These are phyloP conservation scores for Alliaria petiolata DNA, from an alignment of 345 rosid species.

Conservation along the genomic window DNA sequence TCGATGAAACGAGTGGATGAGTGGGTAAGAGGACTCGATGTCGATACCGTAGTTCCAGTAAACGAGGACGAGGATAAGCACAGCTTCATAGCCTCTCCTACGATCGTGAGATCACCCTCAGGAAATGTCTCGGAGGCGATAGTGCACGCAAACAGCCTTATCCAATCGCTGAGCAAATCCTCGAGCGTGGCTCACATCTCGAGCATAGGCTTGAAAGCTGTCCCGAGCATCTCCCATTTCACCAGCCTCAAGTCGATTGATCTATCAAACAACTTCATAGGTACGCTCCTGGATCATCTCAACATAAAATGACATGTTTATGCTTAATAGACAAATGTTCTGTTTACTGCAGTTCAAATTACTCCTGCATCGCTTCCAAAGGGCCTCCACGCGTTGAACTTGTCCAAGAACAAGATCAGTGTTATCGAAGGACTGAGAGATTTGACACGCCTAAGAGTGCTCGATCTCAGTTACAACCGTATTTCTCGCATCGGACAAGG, in stretches of 20 bases:
- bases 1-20: conserved; percentile 70
- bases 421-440: conserved; percentile 86
- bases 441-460: conserved; percentile 61
- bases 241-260: conserved; percentile 75
- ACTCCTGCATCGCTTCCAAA: conserved; percentile 76
- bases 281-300: conserved; percentile 36
- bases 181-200: conserved; percentile 82
- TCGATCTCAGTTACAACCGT: conserved; percentile 91
- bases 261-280: conserved; percentile 75
- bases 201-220: conserved; percentile 69
- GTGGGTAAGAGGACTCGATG: conserved; percentile 74
- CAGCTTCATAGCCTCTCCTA: conserved; percentile 52
- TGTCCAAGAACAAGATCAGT: conserved; percentile 80
- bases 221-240: conserved; percentile 70
- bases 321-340: conserved; percentile 1
- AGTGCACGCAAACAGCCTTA: conserved; percentile 59
- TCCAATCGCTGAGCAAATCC: conserved; percentile 78
- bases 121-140: conserved; percentile 56
- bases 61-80: conserved; percentile 33
- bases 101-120: conserved; percentile 38
- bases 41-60: conserved; percentile 25
- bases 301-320: no score
- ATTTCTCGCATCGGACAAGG: conserved; percentile 89
- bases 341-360: conserved; percentile 52
- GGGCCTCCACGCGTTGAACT: conserved; percentile 72